phyloP scores from a whole-genome alignment of 1,284 basidiomycete species.

The Cryptococcus sp. region DNA sequence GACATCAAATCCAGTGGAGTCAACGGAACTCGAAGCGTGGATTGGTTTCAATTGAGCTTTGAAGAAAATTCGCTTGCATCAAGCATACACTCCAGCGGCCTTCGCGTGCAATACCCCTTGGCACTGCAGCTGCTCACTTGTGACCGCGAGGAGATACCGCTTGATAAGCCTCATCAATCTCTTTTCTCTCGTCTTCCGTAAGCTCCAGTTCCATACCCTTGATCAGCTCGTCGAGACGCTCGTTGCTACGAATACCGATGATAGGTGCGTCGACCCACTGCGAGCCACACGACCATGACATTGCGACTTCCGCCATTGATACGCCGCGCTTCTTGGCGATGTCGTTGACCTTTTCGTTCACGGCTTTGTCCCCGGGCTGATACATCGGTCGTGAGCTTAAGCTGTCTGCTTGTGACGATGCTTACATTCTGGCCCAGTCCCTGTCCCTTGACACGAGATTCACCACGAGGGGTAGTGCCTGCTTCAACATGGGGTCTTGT shows the following conservation, averaged over 20 bases:
- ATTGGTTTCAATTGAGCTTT: too few relatives aligned
- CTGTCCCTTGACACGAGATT: too few relatives aligned
- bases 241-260: slow-evolving; percentile 32
- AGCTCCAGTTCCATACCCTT: slow-evolving; percentile 27
- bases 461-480: too few relatives aligned
- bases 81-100: too few relatives aligned
- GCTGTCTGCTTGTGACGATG: too few relatives aligned
- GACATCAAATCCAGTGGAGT: too few relatives aligned
- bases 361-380: slow-evolving; percentile 57
- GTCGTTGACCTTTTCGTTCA: slow-evolving; percentile 62
- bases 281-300: slow-evolving; percentile 32
- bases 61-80: too few relatives aligned
- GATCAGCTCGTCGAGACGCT: slow-evolving; percentile 40
- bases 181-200: slow-evolving; percentile 29
- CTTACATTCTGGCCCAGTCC: too few relatives aligned
- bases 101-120: too few relatives aligned
- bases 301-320: slow-evolving; percentile 61
- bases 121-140: neutral
- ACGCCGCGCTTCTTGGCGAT: slow-evolving; percentile 58
- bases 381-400: too few relatives aligned
- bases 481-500: neutral
- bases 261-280: slow-evolving; percentile 41
- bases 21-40: too few relatives aligned
- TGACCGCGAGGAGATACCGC: neutral
- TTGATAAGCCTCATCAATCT: slow-evolving; percentile 21